phyloP scores from a whole-genome alignment of 202 grass and related monocot genomes.

The Sporobolus alterniflorus region DNA sequence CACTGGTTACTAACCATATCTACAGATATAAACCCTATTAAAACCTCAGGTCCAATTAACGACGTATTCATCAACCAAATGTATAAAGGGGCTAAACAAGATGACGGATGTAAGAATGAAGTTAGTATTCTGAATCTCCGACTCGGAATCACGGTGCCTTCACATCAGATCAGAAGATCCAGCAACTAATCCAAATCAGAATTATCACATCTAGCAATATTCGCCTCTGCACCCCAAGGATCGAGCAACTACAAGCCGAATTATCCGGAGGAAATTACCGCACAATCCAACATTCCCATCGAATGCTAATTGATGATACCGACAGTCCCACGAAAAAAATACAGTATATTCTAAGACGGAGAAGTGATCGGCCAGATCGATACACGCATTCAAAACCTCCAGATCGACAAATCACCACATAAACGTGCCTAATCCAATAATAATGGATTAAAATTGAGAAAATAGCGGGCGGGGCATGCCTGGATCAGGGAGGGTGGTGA shows the following conservation, averaged over 20 bases:
- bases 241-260: neutral
- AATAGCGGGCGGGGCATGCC: conserved; percentile 34
- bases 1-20: neutral
- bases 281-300: neutral
- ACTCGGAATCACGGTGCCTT: neutral
- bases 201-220: neutral
- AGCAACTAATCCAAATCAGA: neutral
- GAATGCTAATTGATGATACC: neutral
- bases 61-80: neutral
- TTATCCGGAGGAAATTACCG: neutral
- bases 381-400: neutral
- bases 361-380: neutral
- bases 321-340: neutral
- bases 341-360: too few relatives aligned
- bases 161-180: conserved; percentile 42
- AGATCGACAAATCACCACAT: neutral
- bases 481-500: conserved; percentile 78
- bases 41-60: conserved; percentile 1
- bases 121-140: neutral
- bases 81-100: neutral
- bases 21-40: conserved; percentile 27
- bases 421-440: neutral
- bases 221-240: neutral
- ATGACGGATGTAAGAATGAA: conserved; percentile 22
- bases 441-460: neutral